A percentile compares a stretch with the other conserved stretches of the same genome.
Evolutionary conservation across 495 filamentous ascomycete species (phyloP).

Genomic region (Thermothielavioides terrestris): DNA sequence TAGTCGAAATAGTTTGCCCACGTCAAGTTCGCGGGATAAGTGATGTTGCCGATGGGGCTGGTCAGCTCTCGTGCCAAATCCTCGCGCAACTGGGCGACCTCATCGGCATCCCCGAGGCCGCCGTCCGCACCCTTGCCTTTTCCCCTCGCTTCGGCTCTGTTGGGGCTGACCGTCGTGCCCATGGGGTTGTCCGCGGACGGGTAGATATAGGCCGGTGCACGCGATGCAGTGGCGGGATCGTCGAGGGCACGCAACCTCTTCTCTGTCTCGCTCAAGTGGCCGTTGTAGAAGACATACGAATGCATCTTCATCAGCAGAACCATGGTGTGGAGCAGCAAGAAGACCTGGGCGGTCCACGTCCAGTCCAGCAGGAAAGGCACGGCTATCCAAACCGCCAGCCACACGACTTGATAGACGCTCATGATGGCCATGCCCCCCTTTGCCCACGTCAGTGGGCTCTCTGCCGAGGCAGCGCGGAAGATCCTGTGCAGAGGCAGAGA

Average conservation of each 20-base stretch:
- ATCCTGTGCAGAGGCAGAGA: conserved; percentile 67
- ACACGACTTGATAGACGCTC: conserved; percentile 68
- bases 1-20: conserved; percentile 76
- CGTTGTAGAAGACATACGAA: conserved; percentile 96
- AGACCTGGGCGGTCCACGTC: conserved; percentile 93
- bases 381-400: conserved; percentile 78
- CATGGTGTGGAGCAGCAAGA: conserved; percentile 83
- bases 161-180: conserved; percentile 30
- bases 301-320: conserved; percentile 97
- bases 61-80: conserved; percentile 84
- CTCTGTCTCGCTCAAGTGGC: conserved; percentile 82
- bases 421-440: conserved; percentile 70
- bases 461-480: conserved; percentile 44
- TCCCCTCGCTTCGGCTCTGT: conserved; percentile 30
- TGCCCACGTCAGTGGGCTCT: conserved; percentile 59
- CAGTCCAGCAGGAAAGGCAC: conserved; percentile 83
- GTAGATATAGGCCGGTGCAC: conserved; percentile 64
- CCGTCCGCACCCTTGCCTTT: conserved; percentile 30
- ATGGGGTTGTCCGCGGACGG: conserved; percentile 54
- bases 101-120: conserved; percentile 37
- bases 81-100: conserved; percentile 62
- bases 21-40: conserved; percentile 85
- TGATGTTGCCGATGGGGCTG: conserved; percentile 78
- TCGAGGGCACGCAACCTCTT: conserved; percentile 72
- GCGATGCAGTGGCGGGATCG: conserved; percentile 59